Evolutionary conservation across 78 protist genomes (phyloP).

Genomic region (Dictyostelium purpureum): DNA sequence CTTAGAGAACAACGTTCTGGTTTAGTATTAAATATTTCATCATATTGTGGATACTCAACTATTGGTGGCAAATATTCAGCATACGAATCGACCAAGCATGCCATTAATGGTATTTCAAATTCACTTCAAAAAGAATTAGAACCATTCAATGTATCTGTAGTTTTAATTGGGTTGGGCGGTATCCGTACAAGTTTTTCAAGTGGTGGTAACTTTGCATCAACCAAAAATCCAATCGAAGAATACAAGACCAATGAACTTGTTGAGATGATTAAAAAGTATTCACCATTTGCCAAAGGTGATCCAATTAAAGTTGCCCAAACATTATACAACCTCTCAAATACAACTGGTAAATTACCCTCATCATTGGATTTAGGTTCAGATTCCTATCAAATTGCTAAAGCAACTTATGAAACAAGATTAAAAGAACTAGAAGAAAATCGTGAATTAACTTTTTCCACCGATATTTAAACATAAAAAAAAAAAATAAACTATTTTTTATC

Average conservation of each 20-base stretch:
- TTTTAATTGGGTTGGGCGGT: background rate
- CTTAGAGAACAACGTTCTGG: conserved; percentile 13
- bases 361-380: background rate
- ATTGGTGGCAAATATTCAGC: background rate
- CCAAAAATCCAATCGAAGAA: background rate
- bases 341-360: background rate
- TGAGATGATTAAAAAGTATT: background rate
- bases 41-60: background rate
- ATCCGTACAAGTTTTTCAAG: background rate
- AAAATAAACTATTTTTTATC: too few species aligned
- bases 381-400: background rate
- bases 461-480: too few species aligned
- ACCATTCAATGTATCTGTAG: background rate
- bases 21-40: background rate
- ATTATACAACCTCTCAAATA: background rate
- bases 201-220: background rate
- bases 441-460: background rate
- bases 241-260: background rate
- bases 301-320: background rate
- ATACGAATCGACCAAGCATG: background rate
- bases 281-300: background rate
- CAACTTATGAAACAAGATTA: too few species aligned
- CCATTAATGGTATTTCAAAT: background rate
- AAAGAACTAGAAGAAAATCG: background rate
- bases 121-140: background rate